Evolutionary conservation across 805 yeast species (phyloP).

Genomic region (Diddensiella transvaalensis): DNA sequence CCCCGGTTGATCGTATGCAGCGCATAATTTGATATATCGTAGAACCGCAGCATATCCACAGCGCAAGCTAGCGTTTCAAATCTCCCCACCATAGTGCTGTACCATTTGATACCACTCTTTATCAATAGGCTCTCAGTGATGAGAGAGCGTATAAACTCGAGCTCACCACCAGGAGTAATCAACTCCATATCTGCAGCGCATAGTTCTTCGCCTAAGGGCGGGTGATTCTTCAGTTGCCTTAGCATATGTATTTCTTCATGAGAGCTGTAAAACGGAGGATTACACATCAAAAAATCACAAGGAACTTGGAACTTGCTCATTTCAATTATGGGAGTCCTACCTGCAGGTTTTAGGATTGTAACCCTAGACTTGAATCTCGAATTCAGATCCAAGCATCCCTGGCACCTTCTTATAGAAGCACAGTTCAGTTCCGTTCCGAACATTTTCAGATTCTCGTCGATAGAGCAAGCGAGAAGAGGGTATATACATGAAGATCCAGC

Average conservation of each 20-base stretch:
- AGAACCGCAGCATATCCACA: slow-evolving; percentile 10
- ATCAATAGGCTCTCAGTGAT: slow-evolving; percentile 32
- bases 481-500: slow-evolving; percentile 49
- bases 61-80: slow-evolving; percentile 12
- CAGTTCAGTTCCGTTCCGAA: slow-evolving; percentile 44
- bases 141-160: slow-evolving; percentile 37
- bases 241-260: slow-evolving; percentile 33
- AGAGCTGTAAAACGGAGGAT: slow-evolving; percentile 50
- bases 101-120: slow-evolving; percentile 34
- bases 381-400: slow-evolving; percentile 22
- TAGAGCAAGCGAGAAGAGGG: slow-evolving; percentile 38
- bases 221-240: slow-evolving; percentile 25
- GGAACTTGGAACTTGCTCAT: not conserved
- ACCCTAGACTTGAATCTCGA: not conserved
- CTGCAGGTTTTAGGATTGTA: not conserved
- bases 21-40: slow-evolving; percentile 27
- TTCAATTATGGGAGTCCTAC: not conserved
- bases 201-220: slow-evolving; percentile 20
- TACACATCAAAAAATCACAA: slow-evolving; percentile 42
- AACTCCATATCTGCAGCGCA: slow-evolving; percentile 39
- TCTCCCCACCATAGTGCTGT: slow-evolving; percentile 39
- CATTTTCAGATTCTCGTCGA: slow-evolving; percentile 30
- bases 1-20: slow-evolving; percentile 32
- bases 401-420: slow-evolving; percentile 34
- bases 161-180: slow-evolving; percentile 46